Evolutionary conservation across 495 filamentous ascomycete genomes (phyloP), one percentile per base, ranked within the genome.

Genomic region (Penicillium lagena): DNA sequence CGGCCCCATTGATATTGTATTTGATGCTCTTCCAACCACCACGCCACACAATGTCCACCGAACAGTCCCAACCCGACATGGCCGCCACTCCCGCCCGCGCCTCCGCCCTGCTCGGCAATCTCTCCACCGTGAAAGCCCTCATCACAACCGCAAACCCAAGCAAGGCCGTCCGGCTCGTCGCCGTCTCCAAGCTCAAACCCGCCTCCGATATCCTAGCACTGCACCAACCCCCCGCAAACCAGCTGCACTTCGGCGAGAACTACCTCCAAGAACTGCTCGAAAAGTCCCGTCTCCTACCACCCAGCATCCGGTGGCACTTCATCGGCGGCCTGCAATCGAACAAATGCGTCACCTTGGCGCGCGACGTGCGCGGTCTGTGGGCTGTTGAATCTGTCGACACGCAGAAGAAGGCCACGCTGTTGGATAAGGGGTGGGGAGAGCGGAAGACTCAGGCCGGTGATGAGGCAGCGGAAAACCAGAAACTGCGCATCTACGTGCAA

Each of bases 191-290:
- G 62, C 75, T 93, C 52, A 95, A 96, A 63, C 89, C 93, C 9
- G 86, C 82, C 41, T 80, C 84, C 42, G 94, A 97, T 67, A 82
- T 96, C 56, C 73, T 95, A 35, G 81, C 87, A 39, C 76, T 98
- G 2, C 84, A 94, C 70, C 68, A 79, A 46, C 54, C 75, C 1
- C 72, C 75, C 0, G 62, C 71, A 13, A 37, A 56, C 1, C 90
- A 95, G 35, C 52, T 72, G 40, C 89, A 97, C 66, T 96, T 96
- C 64, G 93, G 93, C 50, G 93, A 98, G 67, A 98, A 98, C 70
- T 98, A 98, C 72, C 76, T 86, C 11, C 90, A 96, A 68, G 93
- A 98, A 60, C 81, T 98, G 35, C 69, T 78, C 39, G 81, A 91
- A 62, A 98, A 98, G 67, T 85, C 90, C 9, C 71, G 76, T 9